A percentile compares a stretch with the other conserved stretches of the same genome.
Conservation (phyloP, 1,139 yeast species). For the Candida tunisiensis region DNA sequence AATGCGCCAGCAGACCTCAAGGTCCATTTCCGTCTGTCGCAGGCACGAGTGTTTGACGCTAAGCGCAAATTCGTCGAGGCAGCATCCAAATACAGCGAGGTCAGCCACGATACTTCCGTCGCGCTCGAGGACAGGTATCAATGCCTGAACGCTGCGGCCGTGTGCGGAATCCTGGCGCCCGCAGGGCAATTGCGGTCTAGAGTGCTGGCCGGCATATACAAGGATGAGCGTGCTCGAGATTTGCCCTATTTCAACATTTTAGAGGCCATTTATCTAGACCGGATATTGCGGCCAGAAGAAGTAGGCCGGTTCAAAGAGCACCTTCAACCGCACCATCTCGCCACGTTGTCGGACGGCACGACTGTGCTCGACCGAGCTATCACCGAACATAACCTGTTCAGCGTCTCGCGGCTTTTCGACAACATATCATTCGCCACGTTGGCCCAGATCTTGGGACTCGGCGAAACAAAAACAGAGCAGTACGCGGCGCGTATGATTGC, state of each 20-base stretch:
- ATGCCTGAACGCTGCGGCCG: constrained; percentile 17
- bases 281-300: constrained; percentile 14
- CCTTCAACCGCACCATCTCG: constrained; percentile 14
- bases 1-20: constrained; percentile 4
- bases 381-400: constrained; percentile 19
- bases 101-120: constrained; percentile 11
- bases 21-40: constrained; percentile 16
- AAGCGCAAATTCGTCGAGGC: constrained; percentile 18
- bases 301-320: constrained; percentile 10
- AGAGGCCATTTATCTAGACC: constrained; percentile 15
- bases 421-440: constrained; percentile 15
- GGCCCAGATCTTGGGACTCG: constrained; percentile 14
- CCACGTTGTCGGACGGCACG: constrained; percentile 13
- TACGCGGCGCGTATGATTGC: constrained; percentile 19
- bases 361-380: constrained; percentile 18
- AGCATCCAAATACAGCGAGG: constrained; percentile 15
- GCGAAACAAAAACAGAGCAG: constrained; percentile 14
- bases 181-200: constrained; percentile 20
- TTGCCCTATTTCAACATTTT: constrained; percentile 10
- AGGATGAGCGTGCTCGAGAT: constrained; percentile 15
- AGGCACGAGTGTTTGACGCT: constrained; percentile 18
- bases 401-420: constrained; percentile 17
- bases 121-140: constrained; percentile 14
- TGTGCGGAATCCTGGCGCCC: constrained; percentile 18
- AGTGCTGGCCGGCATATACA: constrained; percentile 14